Percentiles rank a stretch among this genome's conserved stretches.
These are phyloP conservation scores for Gomphus bonarii DNA, from an alignment of 1,284 basidiomycete species.

Conservation along the genomic window DNA sequence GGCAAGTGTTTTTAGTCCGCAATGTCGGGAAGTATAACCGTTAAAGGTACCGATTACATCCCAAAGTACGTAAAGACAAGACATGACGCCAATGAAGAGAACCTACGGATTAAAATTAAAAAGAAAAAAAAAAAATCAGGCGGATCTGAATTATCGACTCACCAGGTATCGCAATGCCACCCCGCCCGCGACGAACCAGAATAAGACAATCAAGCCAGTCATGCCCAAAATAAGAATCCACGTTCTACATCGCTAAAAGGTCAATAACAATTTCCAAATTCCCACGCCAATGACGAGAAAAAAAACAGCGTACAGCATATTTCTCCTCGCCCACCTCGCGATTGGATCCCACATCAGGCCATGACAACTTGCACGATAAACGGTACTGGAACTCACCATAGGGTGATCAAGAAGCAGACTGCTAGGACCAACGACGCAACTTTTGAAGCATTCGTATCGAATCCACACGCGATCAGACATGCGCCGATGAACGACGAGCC, in stretches of 20 bases:
- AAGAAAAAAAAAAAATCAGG: constrained; percentile 14
- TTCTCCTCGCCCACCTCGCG: constrained; percentile 57
- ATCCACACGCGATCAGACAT: constrained; percentile 82
- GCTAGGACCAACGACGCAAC: constrained; percentile 77
- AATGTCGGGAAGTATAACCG: neutral
- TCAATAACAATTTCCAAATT: neutral
- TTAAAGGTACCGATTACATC: constrained; percentile 66
- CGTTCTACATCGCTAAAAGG: constrained; percentile 32
- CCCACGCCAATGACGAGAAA: constrained; percentile 12
- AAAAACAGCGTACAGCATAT: constrained; percentile 50
- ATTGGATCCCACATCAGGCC: neutral
- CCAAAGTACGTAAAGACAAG: constrained; percentile 79
- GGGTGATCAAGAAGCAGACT: constrained; percentile 82
- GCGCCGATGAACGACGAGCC: constrained; percentile 90
- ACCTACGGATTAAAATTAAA: constrained; percentile 38
- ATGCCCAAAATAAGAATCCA: constrained; percentile 70
- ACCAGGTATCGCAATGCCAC: constrained; percentile 67
- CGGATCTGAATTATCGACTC: constrained; percentile 19
- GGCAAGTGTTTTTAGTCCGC: constrained; percentile 1
- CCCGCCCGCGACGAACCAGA: constrained; percentile 77
- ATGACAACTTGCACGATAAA: neutral
- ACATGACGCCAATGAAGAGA: constrained; percentile 94
- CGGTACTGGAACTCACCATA: constrained; percentile 48
- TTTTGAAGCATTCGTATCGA: constrained; percentile 90
- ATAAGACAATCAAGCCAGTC: constrained; percentile 63